Evolutionary conservation across 805 yeast genomes (phyloP).

Genomic region (Myxozyma udenii): DNA sequence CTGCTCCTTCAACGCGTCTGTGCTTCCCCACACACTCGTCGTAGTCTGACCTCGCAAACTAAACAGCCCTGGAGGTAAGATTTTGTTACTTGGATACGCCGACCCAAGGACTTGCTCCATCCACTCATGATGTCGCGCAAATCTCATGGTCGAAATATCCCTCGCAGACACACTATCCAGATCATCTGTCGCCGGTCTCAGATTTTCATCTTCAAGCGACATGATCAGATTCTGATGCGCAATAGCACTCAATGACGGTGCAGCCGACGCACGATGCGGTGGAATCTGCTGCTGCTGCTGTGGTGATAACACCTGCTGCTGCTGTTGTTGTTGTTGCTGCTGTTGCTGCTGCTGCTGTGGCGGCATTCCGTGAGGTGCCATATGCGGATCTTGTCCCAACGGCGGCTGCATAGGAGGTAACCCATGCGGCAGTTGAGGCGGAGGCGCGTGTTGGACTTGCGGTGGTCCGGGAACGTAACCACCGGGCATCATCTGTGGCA

Average conservation of each 20-base stretch:
- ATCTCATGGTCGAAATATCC: constrained; percentile 44
- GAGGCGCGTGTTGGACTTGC: background rate
- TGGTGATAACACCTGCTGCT: background rate
- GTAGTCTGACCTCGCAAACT: constrained; percentile 5
- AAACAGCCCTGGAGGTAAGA: constrained; percentile 21
- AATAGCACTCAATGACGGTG: constrained; percentile 7
- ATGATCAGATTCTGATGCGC: constrained; percentile 19
- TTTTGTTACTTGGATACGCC: constrained; percentile 30
- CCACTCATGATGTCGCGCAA: constrained; percentile 47
- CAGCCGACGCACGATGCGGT: constrained; percentile 2
- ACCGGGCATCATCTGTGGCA: background rate
- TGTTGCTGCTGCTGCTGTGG: constrained; percentile 1
- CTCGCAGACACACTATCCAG: constrained; percentile 43
- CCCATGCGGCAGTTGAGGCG: constrained; percentile 4
- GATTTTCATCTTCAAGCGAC: constrained; percentile 25
- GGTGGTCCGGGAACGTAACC: background rate
- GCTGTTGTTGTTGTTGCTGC: constrained; percentile 1
- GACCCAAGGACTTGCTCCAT: constrained; percentile 43
- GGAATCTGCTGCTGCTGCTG: background rate
- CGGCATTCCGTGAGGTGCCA: background rate
- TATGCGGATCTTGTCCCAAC: background rate
- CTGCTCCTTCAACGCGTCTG: constrained; percentile 12
- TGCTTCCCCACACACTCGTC: constrained; percentile 21
- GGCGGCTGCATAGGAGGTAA: constrained; percentile 3
- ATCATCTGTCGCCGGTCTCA: constrained; percentile 34